Percentiles rank a stretch among this genome's conserved stretches.
These are phyloP conservation scores for Closterium sp. DNA, from an alignment of 139 green algal genomes.

Conservation along the genomic window DNA sequence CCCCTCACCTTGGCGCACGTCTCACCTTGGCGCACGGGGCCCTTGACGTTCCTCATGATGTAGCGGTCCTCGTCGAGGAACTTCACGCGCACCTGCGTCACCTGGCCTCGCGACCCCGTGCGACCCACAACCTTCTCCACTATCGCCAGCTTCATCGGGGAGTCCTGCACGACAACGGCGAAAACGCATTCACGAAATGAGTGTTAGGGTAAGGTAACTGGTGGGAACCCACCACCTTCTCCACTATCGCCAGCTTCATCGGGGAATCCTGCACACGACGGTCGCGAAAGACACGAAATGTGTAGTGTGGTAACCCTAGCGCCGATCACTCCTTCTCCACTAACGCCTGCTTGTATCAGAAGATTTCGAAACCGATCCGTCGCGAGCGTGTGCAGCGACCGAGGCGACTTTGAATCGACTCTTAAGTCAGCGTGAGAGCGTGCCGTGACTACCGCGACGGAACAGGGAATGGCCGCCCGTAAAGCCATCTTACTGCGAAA, in stretches of 20 bases:
- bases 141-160: conserved; percentile 89
- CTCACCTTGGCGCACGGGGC: conserved; percentile 97
- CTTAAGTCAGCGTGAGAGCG: too few species aligned
- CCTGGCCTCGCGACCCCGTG: conserved; percentile 94
- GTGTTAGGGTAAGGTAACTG: too few species aligned
- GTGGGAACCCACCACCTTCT: conserved; percentile 99
- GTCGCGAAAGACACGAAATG: background rate
- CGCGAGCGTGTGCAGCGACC: too few species aligned
- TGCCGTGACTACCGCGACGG: too few species aligned
- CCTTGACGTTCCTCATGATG: conserved; percentile 99
- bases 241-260: conserved; percentile 95
- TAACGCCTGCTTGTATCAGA: too few species aligned
- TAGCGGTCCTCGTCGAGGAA: conserved; percentile 97
- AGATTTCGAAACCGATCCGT: too few species aligned
- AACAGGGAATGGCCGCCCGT: too few species aligned
- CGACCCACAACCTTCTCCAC: conserved; percentile 99
- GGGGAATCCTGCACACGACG: conserved; percentile 32
- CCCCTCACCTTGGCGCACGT: conserved; percentile 97
- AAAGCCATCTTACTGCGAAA: too few species aligned
- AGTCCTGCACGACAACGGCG: conserved; percentile 33
- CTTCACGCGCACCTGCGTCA: conserved; percentile 99
- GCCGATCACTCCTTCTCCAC: too few species aligned
- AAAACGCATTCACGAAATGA: too few species aligned
- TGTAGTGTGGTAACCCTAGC: too few species aligned
- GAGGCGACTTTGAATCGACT: too few species aligned